Percentiles rank a stretch among this genome's conserved stretches.
Evolutionary conservation across 2,329 filamentous ascomycete genomes (phyloP).

Genomic region (Proliferodiscus dingleyae): DNA sequence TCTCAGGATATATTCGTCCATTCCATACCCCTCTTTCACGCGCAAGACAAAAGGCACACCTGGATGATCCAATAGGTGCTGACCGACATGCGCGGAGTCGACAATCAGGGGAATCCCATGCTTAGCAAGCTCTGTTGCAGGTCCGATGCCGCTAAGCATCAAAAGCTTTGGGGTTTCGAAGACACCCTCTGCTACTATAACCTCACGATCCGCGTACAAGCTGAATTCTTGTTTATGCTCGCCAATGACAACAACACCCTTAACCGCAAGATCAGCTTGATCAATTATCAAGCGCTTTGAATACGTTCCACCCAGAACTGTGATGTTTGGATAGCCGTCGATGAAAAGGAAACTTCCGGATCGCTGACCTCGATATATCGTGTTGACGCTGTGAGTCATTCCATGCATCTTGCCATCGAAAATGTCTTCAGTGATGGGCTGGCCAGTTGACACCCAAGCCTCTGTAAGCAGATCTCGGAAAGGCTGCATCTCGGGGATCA

Average conservation of each 20-base stretch:
- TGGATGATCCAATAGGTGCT: constrained; percentile 35
- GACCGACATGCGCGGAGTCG: constrained; percentile 29
- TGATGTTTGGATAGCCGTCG: constrained; percentile 50
- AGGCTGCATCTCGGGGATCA: constrained; percentile 45
- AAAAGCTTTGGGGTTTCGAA: constrained; percentile 49
- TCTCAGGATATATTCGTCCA: constrained; percentile 37
- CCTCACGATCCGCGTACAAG: constrained; percentile 38
- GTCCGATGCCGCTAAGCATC: constrained; percentile 45
- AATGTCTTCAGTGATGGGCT: constrained; percentile 48
- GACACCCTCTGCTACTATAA: constrained; percentile 24
- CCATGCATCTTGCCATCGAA: constrained; percentile 52
- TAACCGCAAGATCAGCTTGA: constrained; percentile 34
- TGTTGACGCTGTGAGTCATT: constrained; percentile 48
- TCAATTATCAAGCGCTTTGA: constrained; percentile 53
- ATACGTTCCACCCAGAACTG: constrained; percentile 42
- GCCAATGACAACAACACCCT: constrained; percentile 43
- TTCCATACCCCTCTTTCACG: constrained; percentile 37
- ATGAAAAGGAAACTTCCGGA: constrained; percentile 48
- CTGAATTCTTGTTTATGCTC: constrained; percentile 36
- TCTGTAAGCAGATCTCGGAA: constrained; percentile 47
- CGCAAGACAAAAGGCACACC: constrained; percentile 37
- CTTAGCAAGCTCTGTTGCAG: constrained; percentile 37
- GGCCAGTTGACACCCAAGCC: constrained; percentile 50
- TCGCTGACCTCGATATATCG: constrained; percentile 53
- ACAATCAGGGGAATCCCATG: constrained; percentile 25